Evolutionary conservation across 169 alveolate species (phyloP).

Genomic region (Cryptosporidium canis): DNA sequence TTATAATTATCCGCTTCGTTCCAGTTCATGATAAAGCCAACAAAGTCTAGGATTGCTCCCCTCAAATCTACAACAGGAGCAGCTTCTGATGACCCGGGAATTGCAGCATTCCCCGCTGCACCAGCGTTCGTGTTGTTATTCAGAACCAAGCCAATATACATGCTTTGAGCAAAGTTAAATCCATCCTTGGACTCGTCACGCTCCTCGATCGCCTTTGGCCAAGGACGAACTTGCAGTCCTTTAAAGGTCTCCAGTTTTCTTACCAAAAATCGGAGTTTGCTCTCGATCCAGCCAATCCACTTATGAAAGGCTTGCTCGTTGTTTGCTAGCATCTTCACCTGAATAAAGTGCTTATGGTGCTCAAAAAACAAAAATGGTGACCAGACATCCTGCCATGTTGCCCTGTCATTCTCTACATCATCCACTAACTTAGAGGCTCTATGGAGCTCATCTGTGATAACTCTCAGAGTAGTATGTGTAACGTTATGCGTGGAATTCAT

Average conservation of each 20-base stretch:
- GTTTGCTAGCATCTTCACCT: conserved; percentile 82
- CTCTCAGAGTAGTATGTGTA: conserved; percentile 91
- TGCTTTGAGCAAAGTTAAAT: conserved; percentile 41
- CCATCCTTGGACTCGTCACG: conserved; percentile 64
- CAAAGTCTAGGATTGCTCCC: conserved; percentile 67
- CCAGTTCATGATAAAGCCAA: conserved; percentile 72
- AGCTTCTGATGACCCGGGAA: neutral
- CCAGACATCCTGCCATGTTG: conserved; percentile 80
- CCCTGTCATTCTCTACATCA: conserved; percentile 74
- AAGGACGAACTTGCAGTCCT: conserved; percentile 83
- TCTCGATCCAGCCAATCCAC: conserved; percentile 89
- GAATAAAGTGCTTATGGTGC: conserved; percentile 82
- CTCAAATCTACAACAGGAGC: conserved; percentile 70
- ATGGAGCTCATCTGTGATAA: conserved; percentile 91
- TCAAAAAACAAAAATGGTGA: conserved; percentile 81
- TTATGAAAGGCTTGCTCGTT: conserved; percentile 76
- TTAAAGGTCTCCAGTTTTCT: conserved; percentile 82
- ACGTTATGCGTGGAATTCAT: conserved; percentile 97
- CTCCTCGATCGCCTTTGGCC: conserved; percentile 77
- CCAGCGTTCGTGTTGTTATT: neutral
- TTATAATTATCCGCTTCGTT: conserved; percentile 52
- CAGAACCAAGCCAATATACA: conserved; percentile 62
- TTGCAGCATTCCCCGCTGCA: conserved; percentile 25
- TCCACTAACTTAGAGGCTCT: conserved; percentile 78
- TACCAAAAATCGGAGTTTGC: conserved; percentile 82